phyloP scores from a whole-genome alignment of 352 stramenopile species.

The Globisporangium abappressorium region DNA sequence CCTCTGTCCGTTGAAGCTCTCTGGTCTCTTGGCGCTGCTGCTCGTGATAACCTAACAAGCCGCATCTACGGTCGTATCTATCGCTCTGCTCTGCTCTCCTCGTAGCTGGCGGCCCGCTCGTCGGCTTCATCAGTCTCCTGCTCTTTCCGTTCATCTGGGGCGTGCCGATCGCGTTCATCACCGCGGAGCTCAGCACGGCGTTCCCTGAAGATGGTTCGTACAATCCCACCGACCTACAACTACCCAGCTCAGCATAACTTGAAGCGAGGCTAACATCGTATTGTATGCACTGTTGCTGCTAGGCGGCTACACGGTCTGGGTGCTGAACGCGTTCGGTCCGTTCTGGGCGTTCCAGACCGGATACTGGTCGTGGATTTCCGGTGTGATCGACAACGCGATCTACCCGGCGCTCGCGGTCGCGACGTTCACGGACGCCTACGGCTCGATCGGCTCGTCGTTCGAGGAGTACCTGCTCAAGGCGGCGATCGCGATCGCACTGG shows the following conservation, averaged over 20 bases:
- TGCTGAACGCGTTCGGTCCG: conserved; percentile 87
- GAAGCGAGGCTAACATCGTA: background rate
- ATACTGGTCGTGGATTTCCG: conserved; percentile 84
- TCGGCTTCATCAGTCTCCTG: conserved; percentile 84
- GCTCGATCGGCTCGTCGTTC: conserved; percentile 24
- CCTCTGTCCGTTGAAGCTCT: background rate
- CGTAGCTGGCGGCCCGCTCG: conserved; percentile 44
- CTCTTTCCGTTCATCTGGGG: conserved; percentile 90
- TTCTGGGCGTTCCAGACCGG: conserved; percentile 85
- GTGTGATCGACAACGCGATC: conserved; percentile 91
- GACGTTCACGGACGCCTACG: conserved; percentile 39
- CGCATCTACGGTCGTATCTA: background rate
- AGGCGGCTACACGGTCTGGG: conserved; percentile 87
- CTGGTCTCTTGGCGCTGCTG: background rate
- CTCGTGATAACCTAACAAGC: background rate
- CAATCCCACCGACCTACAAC: too few relatives aligned
- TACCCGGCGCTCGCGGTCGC: conserved; percentile 82
- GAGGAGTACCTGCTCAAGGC: conserved; percentile 45
- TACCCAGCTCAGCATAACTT: background rate
- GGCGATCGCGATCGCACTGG: conserved; percentile 33
- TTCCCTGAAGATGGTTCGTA: conserved; percentile 77
- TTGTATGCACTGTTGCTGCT: background rate
- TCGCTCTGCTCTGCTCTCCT: background rate
- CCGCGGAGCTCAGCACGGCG: conserved; percentile 87
- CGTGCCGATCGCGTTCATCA: conserved; percentile 90